phyloP scores from a whole-genome alignment of 2,329 filamentous ascomycete genomes.

The Eutypella sp. region DNA sequence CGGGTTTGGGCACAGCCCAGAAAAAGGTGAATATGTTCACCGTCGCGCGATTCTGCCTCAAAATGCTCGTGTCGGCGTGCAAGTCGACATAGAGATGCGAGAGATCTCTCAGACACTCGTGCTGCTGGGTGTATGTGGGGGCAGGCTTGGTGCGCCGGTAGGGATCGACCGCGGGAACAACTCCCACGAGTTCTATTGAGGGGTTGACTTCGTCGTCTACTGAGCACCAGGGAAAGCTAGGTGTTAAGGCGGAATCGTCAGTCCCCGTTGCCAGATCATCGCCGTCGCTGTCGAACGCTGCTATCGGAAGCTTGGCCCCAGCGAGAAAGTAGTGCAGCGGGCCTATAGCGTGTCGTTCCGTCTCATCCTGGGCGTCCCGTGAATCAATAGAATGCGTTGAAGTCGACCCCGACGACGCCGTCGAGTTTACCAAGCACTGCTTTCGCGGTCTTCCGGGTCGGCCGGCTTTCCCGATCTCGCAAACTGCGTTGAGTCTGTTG shows the following conservation, averaged over 20 bases:
- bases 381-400: no score
- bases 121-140: slow-evolving; percentile 1
- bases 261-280: no score
- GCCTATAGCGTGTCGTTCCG: not conserved
- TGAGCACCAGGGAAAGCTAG: no score
- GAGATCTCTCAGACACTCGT: slow-evolving; percentile 15
- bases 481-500: slow-evolving; percentile 8
- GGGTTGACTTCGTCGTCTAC: no score
- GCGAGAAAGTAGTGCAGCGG: no score
- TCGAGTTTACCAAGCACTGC: not conserved
- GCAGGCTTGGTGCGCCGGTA: no score
- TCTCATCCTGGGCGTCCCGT: not conserved
- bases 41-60: slow-evolving; percentile 2
- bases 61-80: slow-evolving; percentile 3
- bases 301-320: no score
- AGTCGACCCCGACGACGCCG: no score
- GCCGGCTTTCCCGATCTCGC: slow-evolving; percentile 12
- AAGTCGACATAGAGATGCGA: slow-evolving; percentile 15
- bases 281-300: no score
- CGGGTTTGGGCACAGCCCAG: slow-evolving; percentile 4
- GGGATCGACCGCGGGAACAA: no score
- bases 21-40: slow-evolving; percentile 9
- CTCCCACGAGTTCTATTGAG: no score
- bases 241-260: no score
- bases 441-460: slow-evolving; percentile 13